A percentile compares a stretch with the other conserved stretches of the same genome.
phyloP scores from a whole-genome alignment of 495 filamentous ascomycete species.

The Penicillium manginii region DNA sequence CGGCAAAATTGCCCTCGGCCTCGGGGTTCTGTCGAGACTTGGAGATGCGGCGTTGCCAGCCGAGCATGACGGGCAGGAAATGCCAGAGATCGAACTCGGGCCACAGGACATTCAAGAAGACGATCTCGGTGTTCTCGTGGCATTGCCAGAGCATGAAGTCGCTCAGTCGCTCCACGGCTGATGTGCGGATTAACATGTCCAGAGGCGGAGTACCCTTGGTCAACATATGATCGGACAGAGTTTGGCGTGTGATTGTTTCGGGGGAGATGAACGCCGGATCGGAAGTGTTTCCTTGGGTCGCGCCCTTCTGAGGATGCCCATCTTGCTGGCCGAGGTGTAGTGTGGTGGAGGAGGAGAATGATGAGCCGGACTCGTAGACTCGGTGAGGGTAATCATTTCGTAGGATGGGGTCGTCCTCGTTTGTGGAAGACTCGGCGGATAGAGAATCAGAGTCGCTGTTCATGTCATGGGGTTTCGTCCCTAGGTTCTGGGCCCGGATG shows the following conservation, averaged over 20 bases:
- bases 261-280: slow-evolving; percentile 59
- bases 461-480: slow-evolving; percentile 43
- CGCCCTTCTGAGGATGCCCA: slow-evolving; percentile 32
- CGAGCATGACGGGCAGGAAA: slow-evolving; percentile 87
- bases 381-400: slow-evolving; percentile 32
- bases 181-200: slow-evolving; percentile 87
- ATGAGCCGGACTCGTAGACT: slow-evolving; percentile 60
- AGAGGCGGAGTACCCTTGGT: slow-evolving; percentile 84
- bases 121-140: slow-evolving; percentile 87
- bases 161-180: slow-evolving; percentile 86
- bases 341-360: slow-evolving; percentile 58
- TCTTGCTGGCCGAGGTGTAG: slow-evolving; percentile 47
- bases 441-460: slow-evolving; percentile 42
- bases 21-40: slow-evolving; percentile 48
- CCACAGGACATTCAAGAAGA: slow-evolving; percentile 92
- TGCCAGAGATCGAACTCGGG: slow-evolving; percentile 95
- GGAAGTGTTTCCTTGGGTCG: slow-evolving; percentile 22
- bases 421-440: slow-evolving; percentile 36
- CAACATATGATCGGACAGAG: slow-evolving; percentile 77
- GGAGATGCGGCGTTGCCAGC: slow-evolving; percentile 80
- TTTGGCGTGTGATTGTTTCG: slow-evolving; percentile 83
- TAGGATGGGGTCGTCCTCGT: slow-evolving; percentile 37
- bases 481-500: slow-evolving; percentile 63
- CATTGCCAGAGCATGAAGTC: slow-evolving; percentile 99
- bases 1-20: slow-evolving; percentile 48